Evolutionary conservation across 75 land plant species (phyloP).

Genomic region (Pinus albicaulis): DNA sequence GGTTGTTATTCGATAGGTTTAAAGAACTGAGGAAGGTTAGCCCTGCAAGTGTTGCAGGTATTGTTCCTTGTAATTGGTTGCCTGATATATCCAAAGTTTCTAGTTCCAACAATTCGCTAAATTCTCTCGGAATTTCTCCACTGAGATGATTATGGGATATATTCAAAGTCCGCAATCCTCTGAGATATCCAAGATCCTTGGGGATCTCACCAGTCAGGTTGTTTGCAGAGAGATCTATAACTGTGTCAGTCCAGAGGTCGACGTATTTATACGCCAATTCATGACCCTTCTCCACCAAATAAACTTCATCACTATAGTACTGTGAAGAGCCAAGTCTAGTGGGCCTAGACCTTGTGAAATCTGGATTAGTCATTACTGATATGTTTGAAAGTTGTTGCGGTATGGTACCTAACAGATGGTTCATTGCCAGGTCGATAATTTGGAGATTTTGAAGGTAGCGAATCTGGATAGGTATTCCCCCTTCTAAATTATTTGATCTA

Average conservation of each 20-base stretch:
- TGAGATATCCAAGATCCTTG: constrained; percentile 30
- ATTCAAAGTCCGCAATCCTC: constrained; percentile 33
- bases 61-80: constrained; percentile 48
- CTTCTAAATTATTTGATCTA: constrained; percentile 52
- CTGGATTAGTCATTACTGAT: constrained; percentile 30
- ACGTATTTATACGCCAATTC: constrained; percentile 30
- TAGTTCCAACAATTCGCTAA: constrained; percentile 33
- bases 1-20: constrained; percentile 50
- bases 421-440: constrained; percentile 52
- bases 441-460: constrained; percentile 5
- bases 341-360: not conserved
- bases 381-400: constrained; percentile 17
- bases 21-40: constrained; percentile 6
- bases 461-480: not conserved
- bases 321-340: not conserved
- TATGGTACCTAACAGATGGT: constrained; percentile 53
- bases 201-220: constrained; percentile 47
- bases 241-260: constrained; percentile 25
- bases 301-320: constrained; percentile 33
- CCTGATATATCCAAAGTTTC: constrained; percentile 63
- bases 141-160: constrained; percentile 40
- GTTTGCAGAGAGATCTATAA: constrained; percentile 58
- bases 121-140: constrained; percentile 43
- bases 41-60: constrained; percentile 24
- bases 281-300: constrained; percentile 40